A percentile compares a stretch with the other conserved stretches of the same genome.
Evolutionary conservation across 140 eudicot genomes (phyloP).

Genomic region (Ambrosia hybrid): DNA sequence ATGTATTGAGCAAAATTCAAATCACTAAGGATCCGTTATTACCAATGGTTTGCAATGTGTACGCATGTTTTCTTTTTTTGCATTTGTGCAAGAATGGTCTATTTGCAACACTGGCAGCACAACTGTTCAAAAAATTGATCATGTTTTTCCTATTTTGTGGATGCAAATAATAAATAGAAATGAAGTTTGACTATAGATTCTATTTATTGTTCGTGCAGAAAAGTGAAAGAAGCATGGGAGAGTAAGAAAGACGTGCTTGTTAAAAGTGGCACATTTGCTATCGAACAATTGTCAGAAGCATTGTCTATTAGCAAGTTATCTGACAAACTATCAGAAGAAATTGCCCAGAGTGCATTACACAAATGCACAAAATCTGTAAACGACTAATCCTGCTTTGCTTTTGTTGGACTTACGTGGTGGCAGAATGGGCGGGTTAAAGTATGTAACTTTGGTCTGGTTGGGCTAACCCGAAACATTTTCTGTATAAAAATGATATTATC

Average conservation of each 20-base stretch:
- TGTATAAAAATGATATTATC: neutral
- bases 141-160: slow-evolving; percentile 2
- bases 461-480: neutral
- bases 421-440: neutral
- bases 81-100: neutral
- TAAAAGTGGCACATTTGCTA: slow-evolving; percentile 79
- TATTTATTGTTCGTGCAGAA: slow-evolving; percentile 41
- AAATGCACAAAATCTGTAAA: slow-evolving; percentile 53
- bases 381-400: slow-evolving; percentile 10
- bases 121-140: neutral
- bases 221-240: slow-evolving; percentile 96
- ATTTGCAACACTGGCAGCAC: neutral
- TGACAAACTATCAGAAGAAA: slow-evolving; percentile 56
- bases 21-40: neutral
- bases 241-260: slow-evolving; percentile 63
- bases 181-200: neutral
- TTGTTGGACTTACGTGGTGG: slow-evolving; percentile 3
- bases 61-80: neutral
- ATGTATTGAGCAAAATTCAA: neutral
- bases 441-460: neutral
- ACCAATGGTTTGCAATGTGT: too few species aligned
- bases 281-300: slow-evolving; percentile 89
- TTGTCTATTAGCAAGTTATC: slow-evolving; percentile 47
- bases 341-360: slow-evolving; percentile 51
- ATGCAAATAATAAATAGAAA: neutral